Conservation (phyloP, 495 filamentous ascomycete species). For the Lasiosphaeriaceae sp. region DNA sequence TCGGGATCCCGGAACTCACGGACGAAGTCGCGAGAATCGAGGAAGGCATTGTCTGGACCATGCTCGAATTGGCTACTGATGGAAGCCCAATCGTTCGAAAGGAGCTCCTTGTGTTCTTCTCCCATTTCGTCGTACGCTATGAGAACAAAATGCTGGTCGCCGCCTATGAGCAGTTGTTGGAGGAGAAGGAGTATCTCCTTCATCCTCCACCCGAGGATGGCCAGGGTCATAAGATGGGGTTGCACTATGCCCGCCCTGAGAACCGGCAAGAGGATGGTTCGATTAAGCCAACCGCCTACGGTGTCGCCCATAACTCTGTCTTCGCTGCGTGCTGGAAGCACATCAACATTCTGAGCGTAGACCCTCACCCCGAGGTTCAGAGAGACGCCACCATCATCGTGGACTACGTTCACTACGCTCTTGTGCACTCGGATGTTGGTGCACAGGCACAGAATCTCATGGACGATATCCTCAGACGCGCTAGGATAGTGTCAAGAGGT, state of each 20-base stretch:
- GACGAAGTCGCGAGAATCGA: conserved; percentile 87
- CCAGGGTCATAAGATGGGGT: conserved; percentile 51
- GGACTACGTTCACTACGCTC: conserved; percentile 73
- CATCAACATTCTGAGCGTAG: conserved; percentile 80
- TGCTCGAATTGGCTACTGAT: conserved; percentile 84
- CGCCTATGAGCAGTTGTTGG: conserved; percentile 84
- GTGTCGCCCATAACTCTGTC: conserved; percentile 78
- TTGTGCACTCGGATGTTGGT: conserved; percentile 74
- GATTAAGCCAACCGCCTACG: conserved; percentile 44
- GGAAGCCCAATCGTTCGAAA: conserved; percentile 89
- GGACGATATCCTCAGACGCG: conserved; percentile 59
- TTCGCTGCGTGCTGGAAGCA: conserved; percentile 94
- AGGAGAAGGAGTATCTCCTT: conserved; percentile 69
- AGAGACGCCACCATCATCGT: conserved; percentile 75
- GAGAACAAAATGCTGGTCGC: conserved; percentile 88
- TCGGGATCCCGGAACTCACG: conserved; percentile 90
- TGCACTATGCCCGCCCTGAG: conserved; percentile 48
- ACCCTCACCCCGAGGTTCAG: conserved; percentile 91
- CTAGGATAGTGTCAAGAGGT: conserved; percentile 51
- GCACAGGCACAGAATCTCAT: conserved; percentile 65
- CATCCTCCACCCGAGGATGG: conserved; percentile 48
- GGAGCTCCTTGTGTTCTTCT: conserved; percentile 90
- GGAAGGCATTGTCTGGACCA: conserved; percentile 76
- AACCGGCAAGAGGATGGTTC: conserved; percentile 48
- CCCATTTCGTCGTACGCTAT: conserved; percentile 83